Evolutionary conservation across 768 basidiomycete genomes (phyloP).

Genomic region (Mrakia hoshinonis): DNA sequence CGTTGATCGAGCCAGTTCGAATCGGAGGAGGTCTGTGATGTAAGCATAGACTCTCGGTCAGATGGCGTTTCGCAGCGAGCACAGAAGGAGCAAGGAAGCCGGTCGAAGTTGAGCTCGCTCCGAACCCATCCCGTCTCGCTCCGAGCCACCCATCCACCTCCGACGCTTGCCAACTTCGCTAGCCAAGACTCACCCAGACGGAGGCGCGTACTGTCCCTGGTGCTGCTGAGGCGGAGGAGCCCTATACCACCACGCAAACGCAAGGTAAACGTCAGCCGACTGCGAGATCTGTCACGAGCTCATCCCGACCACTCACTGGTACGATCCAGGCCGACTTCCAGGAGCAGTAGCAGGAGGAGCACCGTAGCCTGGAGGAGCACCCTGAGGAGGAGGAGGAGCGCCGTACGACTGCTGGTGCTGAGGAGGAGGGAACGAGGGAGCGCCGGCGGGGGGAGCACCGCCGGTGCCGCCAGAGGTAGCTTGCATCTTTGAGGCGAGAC

Average conservation of each 20-base stretch:
- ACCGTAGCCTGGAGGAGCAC: constrained; percentile 19
- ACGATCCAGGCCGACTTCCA: constrained; percentile 14
- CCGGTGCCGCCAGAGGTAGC: neutral
- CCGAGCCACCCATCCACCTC: neutral
- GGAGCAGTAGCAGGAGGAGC: constrained; percentile 17
- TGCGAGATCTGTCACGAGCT: neutral
- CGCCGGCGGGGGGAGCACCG: neutral
- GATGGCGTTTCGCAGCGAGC: too few relatives aligned
- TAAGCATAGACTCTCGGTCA: too few relatives aligned
- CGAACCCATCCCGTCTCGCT: too few relatives aligned
- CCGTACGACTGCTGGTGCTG: constrained; percentile 18
- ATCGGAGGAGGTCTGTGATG: neutral
- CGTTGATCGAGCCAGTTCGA: neutral
- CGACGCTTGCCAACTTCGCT: neutral
- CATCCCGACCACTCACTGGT: constrained; percentile 17
- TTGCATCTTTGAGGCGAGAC: neutral
- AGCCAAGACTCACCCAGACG: neutral
- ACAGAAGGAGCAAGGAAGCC: too few relatives aligned
- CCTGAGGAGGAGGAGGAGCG: neutral
- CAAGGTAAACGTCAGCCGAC: neutral
- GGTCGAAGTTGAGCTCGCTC: neutral
- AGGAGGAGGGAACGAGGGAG: neutral
- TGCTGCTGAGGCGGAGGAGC: neutral
- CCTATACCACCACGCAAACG: neutral
- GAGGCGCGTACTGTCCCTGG: constrained; percentile 6